Evolutionary conservation across 2,329 filamentous ascomycete species (phyloP), one percentile per base, ranked within the genome.

Genomic region (Talaromyces rugulosus): DNA sequence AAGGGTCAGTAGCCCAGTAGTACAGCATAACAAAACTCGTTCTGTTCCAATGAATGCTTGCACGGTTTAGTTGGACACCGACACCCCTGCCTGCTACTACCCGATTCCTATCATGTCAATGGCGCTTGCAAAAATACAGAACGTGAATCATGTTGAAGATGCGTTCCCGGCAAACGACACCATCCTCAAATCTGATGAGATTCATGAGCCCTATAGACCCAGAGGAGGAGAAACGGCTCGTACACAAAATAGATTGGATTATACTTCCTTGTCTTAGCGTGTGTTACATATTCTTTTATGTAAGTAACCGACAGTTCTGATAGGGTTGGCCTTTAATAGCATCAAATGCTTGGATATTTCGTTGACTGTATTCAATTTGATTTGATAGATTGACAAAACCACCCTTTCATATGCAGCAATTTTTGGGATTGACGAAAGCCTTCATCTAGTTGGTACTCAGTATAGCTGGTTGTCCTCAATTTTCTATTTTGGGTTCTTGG

Each of bases 361-460:
- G 23, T 33, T 51, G 18, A 5, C 16, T 16, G 14, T 23, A 18
- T 12, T 4, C 16, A 16, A 27, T 40, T 30, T 8, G 31, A 18
- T n/a, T 53, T 14, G 34, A 16, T 12, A 52, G 18, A 14, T 50
- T 47, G 36, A 16, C 28, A 44, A 44, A 76, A 86, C 83, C 0
- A 86, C 82, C 0, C 72, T 86, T 33, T 84, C 81, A 0, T 89
- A 88, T 65, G 86, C 87, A 0, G 86, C 87, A 18, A 85, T 89
- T 56, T 88, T 89, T 62, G 85, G 85, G 1, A 83, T 89, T 63
- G 77, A 80, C 27, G 80, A 86, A 2, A 85, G 87, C 63, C 77
- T 88, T 16, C 31, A 36, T 5, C 33, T 51, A 9, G 44, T 52
- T 16, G 44, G 57, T 16, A n/a, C 28, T 14, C 7, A 56, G 6